These are phyloP conservation scores for Pyrus pyrifolia DNA, from an alignment of 306 rosid genomes.

Conservation along the genomic window DNA sequence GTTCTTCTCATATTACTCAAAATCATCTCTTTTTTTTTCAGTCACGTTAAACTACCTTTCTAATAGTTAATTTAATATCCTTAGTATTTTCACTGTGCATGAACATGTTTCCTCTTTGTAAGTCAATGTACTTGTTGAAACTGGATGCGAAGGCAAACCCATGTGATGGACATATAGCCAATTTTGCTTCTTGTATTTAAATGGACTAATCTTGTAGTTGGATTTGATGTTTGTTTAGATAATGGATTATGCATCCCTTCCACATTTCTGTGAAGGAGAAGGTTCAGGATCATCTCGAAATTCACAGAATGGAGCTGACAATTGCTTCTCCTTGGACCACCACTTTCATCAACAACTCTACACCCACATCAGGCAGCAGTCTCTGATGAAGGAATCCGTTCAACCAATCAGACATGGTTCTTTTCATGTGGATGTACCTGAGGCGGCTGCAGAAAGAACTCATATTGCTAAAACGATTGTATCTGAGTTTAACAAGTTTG, in stretches of 20 bases:
- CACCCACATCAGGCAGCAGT: conserved; percentile 58
- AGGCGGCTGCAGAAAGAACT: conserved; percentile 46
- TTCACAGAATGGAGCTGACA: conserved; percentile 39
- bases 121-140: not conserved
- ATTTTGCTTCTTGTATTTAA: not conserved
- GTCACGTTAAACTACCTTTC: not conserved
- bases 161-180: not conserved
- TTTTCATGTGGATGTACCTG: conserved; percentile 68
- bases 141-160: not conserved
- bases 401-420: conserved; percentile 71
- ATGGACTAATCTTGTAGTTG: conserved; percentile 20
- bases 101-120: not conserved
- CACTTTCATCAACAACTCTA: conserved; percentile 82
- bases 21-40: not conserved
- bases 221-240: conserved; percentile 48
- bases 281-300: conserved; percentile 70
- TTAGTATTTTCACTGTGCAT: not conserved
- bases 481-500: conserved; percentile 55
- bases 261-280: conserved; percentile 77
- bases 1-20: not conserved
- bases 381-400: conserved; percentile 33
- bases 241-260: conserved; percentile 80
- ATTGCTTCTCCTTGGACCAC: conserved; percentile 77
- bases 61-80: not conserved
- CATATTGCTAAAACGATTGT: conserved; percentile 52